Evolutionary conservation across 2,329 filamentous ascomycete species (phyloP), one percentile per base, ranked within the genome.

Genomic region (Fusarium liriodendri): DNA sequence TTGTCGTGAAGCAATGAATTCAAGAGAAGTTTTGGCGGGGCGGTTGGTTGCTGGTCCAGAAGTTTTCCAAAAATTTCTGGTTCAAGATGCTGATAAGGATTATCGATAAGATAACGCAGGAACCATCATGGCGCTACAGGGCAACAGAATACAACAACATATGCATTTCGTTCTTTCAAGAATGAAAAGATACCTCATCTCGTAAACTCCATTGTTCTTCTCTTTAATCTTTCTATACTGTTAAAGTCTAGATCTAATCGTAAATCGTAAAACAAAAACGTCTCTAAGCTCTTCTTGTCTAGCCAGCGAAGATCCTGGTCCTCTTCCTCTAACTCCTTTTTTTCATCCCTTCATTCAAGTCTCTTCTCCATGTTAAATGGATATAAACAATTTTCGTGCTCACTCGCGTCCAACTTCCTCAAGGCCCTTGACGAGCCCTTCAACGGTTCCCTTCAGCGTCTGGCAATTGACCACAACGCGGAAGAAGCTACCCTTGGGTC

Each of bases 381-480:
- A 54, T 27, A 8, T 18, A 20, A 7, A 9, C 6, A 5, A 33
- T 14, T 37, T 57, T 40, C 67, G 62, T 13, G 50, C 14, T 40
- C 33, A 65, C 40, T 80, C 79, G 13, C 59, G 50, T n/a, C 85
- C 86, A 22, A 86, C 84, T 65, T 85, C 83, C 67, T 87, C 83
- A n/a, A 91, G 80, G 2, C 87, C 89, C 76, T 84, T 86, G 9
- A 90, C 83, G 38, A 92, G 80, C 0, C 87, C 87, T 11, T 88
- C 84, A 1, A 90, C 83, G 0, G 89, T 91, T 6, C 82, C 83
- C 69, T 77, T 79, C 58, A 87, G 77, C 13, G 89, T 91, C 83
- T 89, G 87, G 62, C 84, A 84, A 75, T 90, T 91, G 6, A 91
- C 85, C 45, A 91, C 89, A 2, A 89, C 88, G n/a, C 89, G 83